Percentiles rank a stretch among this genome's conserved stretches.
Evolutionary conservation across 2,329 filamentous ascomycete genomes (phyloP).

Genomic region (Coniella vitis): DNA sequence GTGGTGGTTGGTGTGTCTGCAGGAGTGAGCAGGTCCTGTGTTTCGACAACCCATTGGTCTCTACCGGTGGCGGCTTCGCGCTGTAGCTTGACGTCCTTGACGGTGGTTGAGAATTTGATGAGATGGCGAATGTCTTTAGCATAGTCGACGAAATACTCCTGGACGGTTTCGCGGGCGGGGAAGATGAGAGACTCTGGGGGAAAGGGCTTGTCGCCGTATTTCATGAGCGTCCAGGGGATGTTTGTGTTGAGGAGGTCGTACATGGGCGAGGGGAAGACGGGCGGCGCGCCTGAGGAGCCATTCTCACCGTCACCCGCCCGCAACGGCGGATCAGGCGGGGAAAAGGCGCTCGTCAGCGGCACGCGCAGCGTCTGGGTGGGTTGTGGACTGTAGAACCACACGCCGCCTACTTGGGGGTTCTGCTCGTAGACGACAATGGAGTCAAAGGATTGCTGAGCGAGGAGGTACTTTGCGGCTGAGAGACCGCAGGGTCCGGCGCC

Average conservation of each 20-base stretch:
- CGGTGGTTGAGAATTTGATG: constrained; percentile 64
- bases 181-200: constrained; percentile 61
- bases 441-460: constrained; percentile 60
- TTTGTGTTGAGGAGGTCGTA: constrained; percentile 83
- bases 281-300: constrained; percentile 33
- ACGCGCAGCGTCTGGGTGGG: constrained; percentile 44
- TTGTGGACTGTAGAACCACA: constrained; percentile 71
- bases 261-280: constrained; percentile 73
- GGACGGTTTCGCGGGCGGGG: constrained; percentile 63
- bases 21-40: constrained; percentile 5
- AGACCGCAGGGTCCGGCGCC: constrained; percentile 79
- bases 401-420: constrained; percentile 66
- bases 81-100: constrained; percentile 49
- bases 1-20: too few relatives aligned
- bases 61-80: constrained; percentile 24
- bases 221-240: constrained; percentile 76
- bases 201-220: constrained; percentile 66
- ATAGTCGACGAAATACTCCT: constrained; percentile 68
- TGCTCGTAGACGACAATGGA: constrained; percentile 78
- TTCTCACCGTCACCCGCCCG: constrained; percentile 35
- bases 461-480: constrained; percentile 71
- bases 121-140: constrained; percentile 59
- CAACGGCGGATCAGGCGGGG: constrained; percentile 56
- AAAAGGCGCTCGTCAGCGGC: constrained; percentile 62
- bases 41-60: constrained; percentile 49